Percentiles rank a stretch among this genome's conserved stretches.
These are phyloP conservation scores for Scleromitrula shiraiana DNA, from an alignment of 2,329 filamentous ascomycete species.

Conservation along the genomic window DNA sequence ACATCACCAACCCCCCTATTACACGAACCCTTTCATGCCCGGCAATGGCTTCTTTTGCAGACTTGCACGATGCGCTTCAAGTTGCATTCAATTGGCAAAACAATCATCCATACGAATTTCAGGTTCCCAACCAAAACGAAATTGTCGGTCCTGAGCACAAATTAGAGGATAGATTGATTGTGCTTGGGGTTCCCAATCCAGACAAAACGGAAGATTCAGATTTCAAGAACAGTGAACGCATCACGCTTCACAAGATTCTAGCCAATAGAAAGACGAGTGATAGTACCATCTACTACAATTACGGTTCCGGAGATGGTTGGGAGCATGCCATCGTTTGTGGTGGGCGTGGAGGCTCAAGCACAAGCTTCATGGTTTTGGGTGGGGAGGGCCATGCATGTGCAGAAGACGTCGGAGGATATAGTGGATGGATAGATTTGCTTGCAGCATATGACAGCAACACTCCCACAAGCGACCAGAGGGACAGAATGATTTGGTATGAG, in stretches of 20 bases:
- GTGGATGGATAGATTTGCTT: not conserved
- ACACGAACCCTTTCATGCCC: conserved; percentile 13
- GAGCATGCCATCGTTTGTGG: not conserved
- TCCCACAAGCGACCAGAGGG: not conserved
- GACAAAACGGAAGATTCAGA: not conserved
- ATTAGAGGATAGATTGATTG: not conserved
- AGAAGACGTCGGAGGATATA: not conserved
- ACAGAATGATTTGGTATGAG: not conserved
- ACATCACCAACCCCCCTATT: conserved; percentile 10
- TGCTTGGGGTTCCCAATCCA: not conserved
- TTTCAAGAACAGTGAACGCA: not conserved
- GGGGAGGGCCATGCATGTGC: not conserved
- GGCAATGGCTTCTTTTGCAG: conserved; percentile 6
- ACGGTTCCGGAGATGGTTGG: not conserved
- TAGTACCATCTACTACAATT: not conserved
- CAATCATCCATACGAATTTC: conserved; percentile 5
- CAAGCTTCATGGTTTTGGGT: not conserved
- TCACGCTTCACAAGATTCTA: not conserved
- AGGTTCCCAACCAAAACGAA: not conserved
- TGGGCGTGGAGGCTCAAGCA: not conserved
- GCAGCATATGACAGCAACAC: not conserved
- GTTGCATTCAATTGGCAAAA: conserved; percentile 7
- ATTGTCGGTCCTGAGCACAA: not conserved
- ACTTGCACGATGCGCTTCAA: conserved; percentile 9
- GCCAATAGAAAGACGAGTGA: not conserved